Evolutionary conservation across 441 rosid genomes (phyloP).

Genomic region (Biscutella laevigata): DNA sequence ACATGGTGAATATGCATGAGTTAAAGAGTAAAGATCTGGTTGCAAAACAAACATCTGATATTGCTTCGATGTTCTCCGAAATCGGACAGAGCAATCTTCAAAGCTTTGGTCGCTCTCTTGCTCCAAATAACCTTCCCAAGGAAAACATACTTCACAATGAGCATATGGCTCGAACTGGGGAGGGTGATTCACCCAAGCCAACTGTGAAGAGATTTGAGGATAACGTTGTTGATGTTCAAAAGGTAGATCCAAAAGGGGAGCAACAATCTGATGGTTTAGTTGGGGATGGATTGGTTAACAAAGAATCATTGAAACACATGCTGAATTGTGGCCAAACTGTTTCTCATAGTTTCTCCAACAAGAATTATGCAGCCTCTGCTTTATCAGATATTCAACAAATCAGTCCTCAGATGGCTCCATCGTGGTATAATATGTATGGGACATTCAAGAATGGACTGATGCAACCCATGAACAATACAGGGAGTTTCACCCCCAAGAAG

Average conservation of each 20-base stretch:
- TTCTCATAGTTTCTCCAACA: conserved; percentile 27
- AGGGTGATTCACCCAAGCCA: conserved; percentile 37
- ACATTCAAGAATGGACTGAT: conserved; percentile 55
- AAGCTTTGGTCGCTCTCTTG: conserved; percentile 45
- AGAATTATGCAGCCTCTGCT: conserved; percentile 27
- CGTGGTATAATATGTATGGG: conserved; percentile 71
- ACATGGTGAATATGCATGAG: conserved; percentile 13
- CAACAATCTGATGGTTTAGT: conserved; percentile 19
- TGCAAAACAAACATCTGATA: conserved; percentile 30
- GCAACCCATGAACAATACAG: conserved; percentile 36
- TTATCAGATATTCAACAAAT: conserved; percentile 42
- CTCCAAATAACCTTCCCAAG: conserved; percentile 30
- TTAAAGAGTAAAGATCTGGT: conserved; percentile 8
- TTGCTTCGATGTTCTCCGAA: conserved; percentile 23
- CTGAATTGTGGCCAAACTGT: conserved; percentile 28
- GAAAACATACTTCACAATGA: conserved; percentile 39
- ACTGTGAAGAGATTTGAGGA: conserved; percentile 45
- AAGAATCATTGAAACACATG: conserved; percentile 30
- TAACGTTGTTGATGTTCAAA: conserved; percentile 36
- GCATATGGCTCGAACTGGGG: conserved; percentile 42
- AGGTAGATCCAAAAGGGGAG: conserved; percentile 29
- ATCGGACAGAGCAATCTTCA: conserved; percentile 40
- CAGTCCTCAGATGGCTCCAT: conserved; percentile 66
- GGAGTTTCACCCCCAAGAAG: conserved; percentile 29
- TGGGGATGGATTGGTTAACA: conserved; percentile 26